phyloP scores from a whole-genome alignment of 352 stramenopile species.

The Pythium biforme region DNA sequence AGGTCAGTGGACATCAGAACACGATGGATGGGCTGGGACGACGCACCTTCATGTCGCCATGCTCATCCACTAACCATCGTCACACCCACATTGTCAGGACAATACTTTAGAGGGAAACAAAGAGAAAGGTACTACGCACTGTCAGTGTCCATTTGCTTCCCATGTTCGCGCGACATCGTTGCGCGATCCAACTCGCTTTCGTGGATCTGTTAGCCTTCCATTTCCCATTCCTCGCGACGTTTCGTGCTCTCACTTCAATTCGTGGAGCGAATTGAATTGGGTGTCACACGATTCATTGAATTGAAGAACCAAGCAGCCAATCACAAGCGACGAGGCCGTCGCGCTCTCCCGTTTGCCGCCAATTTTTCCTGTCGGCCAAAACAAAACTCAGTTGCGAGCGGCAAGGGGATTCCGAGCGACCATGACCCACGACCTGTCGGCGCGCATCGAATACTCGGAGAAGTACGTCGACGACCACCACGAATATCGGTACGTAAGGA shows the following conservation, averaged over 20 bases:
- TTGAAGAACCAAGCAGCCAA: conserved; percentile 20
- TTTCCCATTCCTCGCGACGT: conserved; percentile 4
- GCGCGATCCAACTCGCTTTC: background rate
- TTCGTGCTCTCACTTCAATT: conserved; percentile 20
- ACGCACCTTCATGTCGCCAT: conserved; percentile 78
- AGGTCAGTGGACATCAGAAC: no score
- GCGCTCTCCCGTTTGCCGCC: conserved; percentile 14
- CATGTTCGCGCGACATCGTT: conserved; percentile 54
- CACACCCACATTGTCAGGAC: conserved; percentile 2
- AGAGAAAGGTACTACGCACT: conserved; percentile 35
- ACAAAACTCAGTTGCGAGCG: conserved; percentile 3
- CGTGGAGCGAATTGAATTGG: conserved; percentile 1
- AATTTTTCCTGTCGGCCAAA: conserved; percentile 11
- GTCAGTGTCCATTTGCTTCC: conserved; percentile 83
- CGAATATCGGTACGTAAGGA: conserved; percentile 83
- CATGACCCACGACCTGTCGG: conserved; percentile 86
- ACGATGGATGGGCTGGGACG: background rate
- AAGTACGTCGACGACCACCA: conserved; percentile 94
- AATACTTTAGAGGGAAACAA: no score
- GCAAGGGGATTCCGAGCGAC: background rate
- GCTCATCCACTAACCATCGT: conserved; percentile 64
- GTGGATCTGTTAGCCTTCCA: background rate
- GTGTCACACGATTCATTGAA: conserved; percentile 22
- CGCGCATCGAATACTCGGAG: conserved; percentile 94
- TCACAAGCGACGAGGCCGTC: conserved; percentile 10